Percentiles rank a stretch among this genome's conserved stretches.
phyloP scores from a whole-genome alignment of 306 rosid genomes.

The Luffa acutangula region DNA sequence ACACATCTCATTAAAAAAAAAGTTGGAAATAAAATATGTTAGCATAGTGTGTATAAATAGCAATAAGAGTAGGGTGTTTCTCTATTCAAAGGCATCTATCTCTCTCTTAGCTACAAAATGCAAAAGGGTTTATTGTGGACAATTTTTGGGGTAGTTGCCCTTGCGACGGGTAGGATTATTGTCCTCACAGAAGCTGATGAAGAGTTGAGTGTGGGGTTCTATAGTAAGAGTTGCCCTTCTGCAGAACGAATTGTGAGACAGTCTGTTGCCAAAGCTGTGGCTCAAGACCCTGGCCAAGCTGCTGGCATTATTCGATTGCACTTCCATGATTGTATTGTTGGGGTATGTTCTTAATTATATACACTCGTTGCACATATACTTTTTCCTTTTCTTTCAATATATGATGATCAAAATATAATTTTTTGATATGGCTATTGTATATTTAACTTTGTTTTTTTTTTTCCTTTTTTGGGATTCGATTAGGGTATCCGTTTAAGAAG shows the following conservation, averaged over 20 bases:
- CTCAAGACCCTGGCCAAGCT: background rate
- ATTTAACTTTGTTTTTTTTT: too few relatives aligned
- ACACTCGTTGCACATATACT: background rate
- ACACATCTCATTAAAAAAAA: too few relatives aligned
- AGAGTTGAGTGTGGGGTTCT: background rate
- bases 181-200: background rate
- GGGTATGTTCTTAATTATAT: background rate
- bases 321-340: background rate
- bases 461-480: too few relatives aligned
- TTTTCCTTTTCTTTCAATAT: too few relatives aligned
- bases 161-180: background rate
- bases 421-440: too few relatives aligned
- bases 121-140: background rate
- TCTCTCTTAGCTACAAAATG: background rate
- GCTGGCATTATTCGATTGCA: background rate
- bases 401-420: too few relatives aligned
- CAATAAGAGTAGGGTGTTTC: background rate
- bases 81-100: too few relatives aligned
- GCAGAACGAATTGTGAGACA: constrained; percentile 1
- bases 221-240: constrained; percentile 3
- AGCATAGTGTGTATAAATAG: background rate
- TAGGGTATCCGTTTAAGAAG: too few relatives aligned
- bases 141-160: background rate
- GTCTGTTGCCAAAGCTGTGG: constrained; percentile 1
- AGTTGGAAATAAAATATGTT: background rate